Evolutionary conservation across 495 filamentous ascomycete species (phyloP), one percentile per base, ranked within the genome.

Genomic region (Aspergillus leporis): DNA sequence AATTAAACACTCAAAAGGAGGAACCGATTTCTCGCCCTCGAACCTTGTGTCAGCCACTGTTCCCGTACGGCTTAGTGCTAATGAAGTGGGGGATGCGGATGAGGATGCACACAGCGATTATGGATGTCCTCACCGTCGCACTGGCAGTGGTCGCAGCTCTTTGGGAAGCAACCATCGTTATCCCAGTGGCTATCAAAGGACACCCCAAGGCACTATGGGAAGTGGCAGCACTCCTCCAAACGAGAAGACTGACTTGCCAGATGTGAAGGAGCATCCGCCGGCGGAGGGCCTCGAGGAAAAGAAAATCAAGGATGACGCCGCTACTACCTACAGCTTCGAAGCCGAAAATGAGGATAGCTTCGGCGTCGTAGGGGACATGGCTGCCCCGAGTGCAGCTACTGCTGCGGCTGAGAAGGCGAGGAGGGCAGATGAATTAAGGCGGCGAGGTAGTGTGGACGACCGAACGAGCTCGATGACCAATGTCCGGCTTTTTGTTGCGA

Each of bases 381-480:
- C 68, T 31, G 76, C 76, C 10, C 78, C 79, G 1, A 74, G 67
- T 61, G 68, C 72, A 21, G 70, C 68, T 18, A 57, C 60, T 18
- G 68, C 81, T 4, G 75, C 85, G 53, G 81, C 82, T 19, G 81
- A 89, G 67, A 88, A 89, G 63, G 82, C 84, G 51, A 88, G 87
- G 70, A 88, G 81, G 56, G 78, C 83, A 1, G 91, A 92, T 12
- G 92, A 96, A 36, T 74, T 96, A 36, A 81, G 84, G 67, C 85
- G 93, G 56, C 81, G 91, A 62, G 94, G 93, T 10, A 98, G 94
- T 70, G 92, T 98, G 51, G 95, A 98, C 70, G 94, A 98, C 72
- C 83, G 90, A 66, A 90, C 90, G 22, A 86, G 82, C 59, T 87
- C 87, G 5, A 92, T 96, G 86, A 92, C 90, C 32, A 90, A 87